These are phyloP conservation scores for Suillus brevipes DNA, from an alignment of 768 basidiomycete species.

Conservation along the genomic window DNA sequence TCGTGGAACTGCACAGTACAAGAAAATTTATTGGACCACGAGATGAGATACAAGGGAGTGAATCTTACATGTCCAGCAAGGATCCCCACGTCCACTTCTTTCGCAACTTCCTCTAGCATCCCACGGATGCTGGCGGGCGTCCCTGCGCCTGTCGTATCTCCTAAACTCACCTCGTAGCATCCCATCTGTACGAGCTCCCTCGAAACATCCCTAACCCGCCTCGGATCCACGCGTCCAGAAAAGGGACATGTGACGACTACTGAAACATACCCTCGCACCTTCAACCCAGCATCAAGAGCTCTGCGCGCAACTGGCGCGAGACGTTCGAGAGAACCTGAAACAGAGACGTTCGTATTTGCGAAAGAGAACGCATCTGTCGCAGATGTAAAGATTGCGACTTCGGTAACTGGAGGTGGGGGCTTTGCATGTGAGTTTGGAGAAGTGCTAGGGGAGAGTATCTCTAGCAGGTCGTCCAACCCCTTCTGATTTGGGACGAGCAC, in stretches of 20 bases:
- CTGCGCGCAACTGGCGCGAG: constrained; percentile 60
- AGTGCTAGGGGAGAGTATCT: constrained; percentile 43
- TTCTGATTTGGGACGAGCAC: constrained; percentile 82
- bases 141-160: constrained; percentile 89
- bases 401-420: constrained; percentile 61
- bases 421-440: constrained; percentile 28
- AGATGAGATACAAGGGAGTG: constrained; percentile 30
- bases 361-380: constrained; percentile 84
- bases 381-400: constrained; percentile 87
- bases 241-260: constrained; percentile 85
- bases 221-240: constrained; percentile 70
- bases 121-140: constrained; percentile 65
- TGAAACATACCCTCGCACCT: constrained; percentile 84
- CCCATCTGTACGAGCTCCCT: constrained; percentile 82
- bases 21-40: neutral
- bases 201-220: constrained; percentile 65
- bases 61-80: constrained; percentile 62
- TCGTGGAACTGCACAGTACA: constrained; percentile 70
- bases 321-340: constrained; percentile 66
- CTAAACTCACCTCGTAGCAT: constrained; percentile 89
- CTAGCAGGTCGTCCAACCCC: constrained; percentile 68
- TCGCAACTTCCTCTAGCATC: constrained; percentile 72
- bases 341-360: constrained; percentile 81
- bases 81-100: constrained; percentile 55
- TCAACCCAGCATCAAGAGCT: constrained; percentile 62